Percentiles rank a stretch among this genome's conserved stretches.
Conservation (phyloP, 176 grass and related monocot species). For the Raddia distichophylla region DNA sequence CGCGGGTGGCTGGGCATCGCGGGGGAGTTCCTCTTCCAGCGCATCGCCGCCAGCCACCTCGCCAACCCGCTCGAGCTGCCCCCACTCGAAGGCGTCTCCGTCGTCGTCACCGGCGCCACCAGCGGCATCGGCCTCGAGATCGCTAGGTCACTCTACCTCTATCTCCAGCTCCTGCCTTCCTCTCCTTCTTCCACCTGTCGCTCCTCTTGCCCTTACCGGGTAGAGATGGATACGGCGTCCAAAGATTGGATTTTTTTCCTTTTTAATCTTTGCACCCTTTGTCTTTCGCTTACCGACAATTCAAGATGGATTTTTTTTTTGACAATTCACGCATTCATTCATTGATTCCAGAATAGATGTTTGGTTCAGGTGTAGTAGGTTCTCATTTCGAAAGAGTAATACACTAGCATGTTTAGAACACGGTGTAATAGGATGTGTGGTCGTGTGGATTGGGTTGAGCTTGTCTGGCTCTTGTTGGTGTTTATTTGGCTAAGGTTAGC, state of each 20-base stretch:
- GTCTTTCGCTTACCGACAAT: too few species aligned
- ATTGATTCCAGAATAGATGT: neutral
- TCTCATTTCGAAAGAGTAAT: neutral
- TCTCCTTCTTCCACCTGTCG: neutral
- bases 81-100: constrained; percentile 75
- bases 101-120: constrained; percentile 83
- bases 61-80: constrained; percentile 78
- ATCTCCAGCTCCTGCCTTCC: neutral
- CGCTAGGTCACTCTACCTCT: constrained; percentile 54
- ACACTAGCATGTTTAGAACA: neutral
- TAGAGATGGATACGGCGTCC: neutral
- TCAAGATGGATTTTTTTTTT: neutral
- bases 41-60: constrained; percentile 94
- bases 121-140: constrained; percentile 96
- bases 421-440: neutral
- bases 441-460: neutral
- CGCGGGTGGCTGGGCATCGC: constrained; percentile 65
- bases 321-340: neutral
- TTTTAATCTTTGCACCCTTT: neutral
- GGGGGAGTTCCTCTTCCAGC: constrained; percentile 97
- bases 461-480: neutral
- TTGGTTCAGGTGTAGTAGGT: too few species aligned
- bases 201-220: neutral
- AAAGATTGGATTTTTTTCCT: neutral
- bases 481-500: neutral